Base-by-base conservation (phyloP, 345 rosid genomes). In the Eucalyptus virginea region DNA sequence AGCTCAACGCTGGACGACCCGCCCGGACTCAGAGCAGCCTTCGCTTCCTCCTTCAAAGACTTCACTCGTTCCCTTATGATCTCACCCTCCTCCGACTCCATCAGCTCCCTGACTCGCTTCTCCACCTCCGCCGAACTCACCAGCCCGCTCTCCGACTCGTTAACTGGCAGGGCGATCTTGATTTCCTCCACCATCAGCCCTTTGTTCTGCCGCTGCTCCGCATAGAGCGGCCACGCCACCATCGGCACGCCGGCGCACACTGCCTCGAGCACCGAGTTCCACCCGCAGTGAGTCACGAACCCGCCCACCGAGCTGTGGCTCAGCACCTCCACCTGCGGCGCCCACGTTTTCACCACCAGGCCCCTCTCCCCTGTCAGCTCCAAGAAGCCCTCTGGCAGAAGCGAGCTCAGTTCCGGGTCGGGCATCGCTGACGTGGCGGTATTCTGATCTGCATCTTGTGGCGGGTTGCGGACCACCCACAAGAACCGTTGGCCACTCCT, bases 241-340 rank as follows among this genome's bases (percentile, higher is more conserved):
- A 95, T 92, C 1, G 94, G 94, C 69, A 93, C 92, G 5, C 97
- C 97, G 0, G 94, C 94, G 16, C 92, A 89, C 54, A 95, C 90
- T 2, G 96, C 91, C 90, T 95, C 99, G 1, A 96, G 94, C 37
- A 92, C 88, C 4, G 98, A 94, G 88, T 95, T 96, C 98, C 96
- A 96, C 7, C 99, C 97, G 48, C 97, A 93, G 88, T 96, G 98
- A 86, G 94, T 96, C 49, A 95, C 96, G 51, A 96, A 96, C 56
- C 96, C 96, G 6, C 96, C 95, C 7, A 93, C 90, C 0, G 97
- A 91, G 13, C 80, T 89, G 45, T 94, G 97, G 58, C 81, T 94
- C 89, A 94, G 89, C 42, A 96, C 92, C 24, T 89, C 93, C 67
- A 93, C 92, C 86, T 96, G 97, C 7, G 96, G 97, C 1, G 94